A percentile compares a stretch with the other conserved stretches of the same genome.
Evolutionary conservation across 495 filamentous ascomycete species (phyloP).

Genomic region (Hyaloscypha hepaticicola): DNA sequence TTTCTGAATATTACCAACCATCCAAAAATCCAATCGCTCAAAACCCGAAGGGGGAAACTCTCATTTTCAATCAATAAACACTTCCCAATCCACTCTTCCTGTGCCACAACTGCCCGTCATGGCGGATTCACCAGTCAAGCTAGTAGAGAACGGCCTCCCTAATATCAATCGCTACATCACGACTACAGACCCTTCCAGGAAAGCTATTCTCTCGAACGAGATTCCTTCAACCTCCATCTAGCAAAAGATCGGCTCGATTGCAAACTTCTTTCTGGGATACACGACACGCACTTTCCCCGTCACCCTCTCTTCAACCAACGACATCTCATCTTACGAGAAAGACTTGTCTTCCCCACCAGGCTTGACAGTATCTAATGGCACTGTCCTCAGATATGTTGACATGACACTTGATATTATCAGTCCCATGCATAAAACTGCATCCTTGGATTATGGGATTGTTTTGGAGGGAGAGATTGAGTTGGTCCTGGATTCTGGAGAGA

Average conservation of each 20-base stretch:
- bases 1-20: too few relatives aligned
- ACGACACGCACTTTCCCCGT: constrained; percentile 21
- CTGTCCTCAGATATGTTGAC: constrained; percentile 17
- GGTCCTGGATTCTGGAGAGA: constrained; percentile 61
- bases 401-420: constrained; percentile 2
- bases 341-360: constrained; percentile 22
- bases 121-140: background rate
- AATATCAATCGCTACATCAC: constrained; percentile 23
- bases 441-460: constrained; percentile 74
- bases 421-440: constrained; percentile 68
- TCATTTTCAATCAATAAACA: too few relatives aligned
- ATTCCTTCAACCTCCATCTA: constrained; percentile 8
- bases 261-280: constrained; percentile 21
- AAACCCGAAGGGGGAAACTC: too few relatives aligned
- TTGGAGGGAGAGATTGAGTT: constrained; percentile 68
- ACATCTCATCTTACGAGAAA: constrained; percentile 12
- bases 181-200: constrained; percentile 12
- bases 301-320: constrained; percentile 3
- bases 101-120: too few relatives aligned
- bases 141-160: constrained; percentile 23
- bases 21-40: too few relatives aligned
- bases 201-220: constrained; percentile 9
- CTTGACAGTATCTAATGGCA: constrained; percentile 10
- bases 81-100: too few relatives aligned
- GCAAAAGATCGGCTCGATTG: constrained; percentile 13